Evolutionary conservation across 2,329 filamentous ascomycete genomes (phyloP), one percentile per base, ranked within the genome.

Genomic region (Aureobasidium vineae): DNA sequence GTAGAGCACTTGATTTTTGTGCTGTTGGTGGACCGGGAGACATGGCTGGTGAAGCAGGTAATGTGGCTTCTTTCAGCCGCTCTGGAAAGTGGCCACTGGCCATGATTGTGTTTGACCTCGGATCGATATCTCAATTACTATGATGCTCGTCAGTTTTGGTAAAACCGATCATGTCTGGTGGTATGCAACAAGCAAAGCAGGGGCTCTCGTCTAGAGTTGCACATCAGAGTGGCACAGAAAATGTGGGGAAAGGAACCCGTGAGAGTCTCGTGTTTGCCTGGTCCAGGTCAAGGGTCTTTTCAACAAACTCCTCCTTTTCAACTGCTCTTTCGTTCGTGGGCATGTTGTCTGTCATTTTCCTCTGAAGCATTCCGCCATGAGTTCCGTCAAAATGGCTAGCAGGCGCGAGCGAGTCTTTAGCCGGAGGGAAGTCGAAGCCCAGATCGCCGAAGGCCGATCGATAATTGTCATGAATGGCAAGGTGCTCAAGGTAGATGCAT

Each of bases 401-500:
- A 56, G 53, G 2, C 64, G 64, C 36, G 64, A 68, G 23, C 59
- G 64, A 49, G 59, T 68, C 31, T 67, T 50, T 45, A 61, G 57
- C 40, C 70, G 75, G 28, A 66, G 70, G 63, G 71, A 76, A 21
- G 85, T 96, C 68, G 93, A 97, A 77, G 86, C 84, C 6, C 80
- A 94, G 72, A 97, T 99, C 73, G 91, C 93, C 7, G 86, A 90
- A 66, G 94, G 92, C 5, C 85, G 86, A 67, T 86, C 86, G 70
- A 85, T 99, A 66, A 84, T 97, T 69, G 92, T 99, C 63, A 83
- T 95, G 68, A 87, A 97, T 71, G 84, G 87, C 68, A 86, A 87
- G 72, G 92, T 97, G 11, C 79, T 98, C 71, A 97, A 92, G 79
- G 88, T 92, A 38, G 94, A 98, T 77, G 84, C 89, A 45, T 99